Evolutionary conservation across 2,329 filamentous ascomycete species (phyloP).

Genomic region (Scleromitrula shiraiana): DNA sequence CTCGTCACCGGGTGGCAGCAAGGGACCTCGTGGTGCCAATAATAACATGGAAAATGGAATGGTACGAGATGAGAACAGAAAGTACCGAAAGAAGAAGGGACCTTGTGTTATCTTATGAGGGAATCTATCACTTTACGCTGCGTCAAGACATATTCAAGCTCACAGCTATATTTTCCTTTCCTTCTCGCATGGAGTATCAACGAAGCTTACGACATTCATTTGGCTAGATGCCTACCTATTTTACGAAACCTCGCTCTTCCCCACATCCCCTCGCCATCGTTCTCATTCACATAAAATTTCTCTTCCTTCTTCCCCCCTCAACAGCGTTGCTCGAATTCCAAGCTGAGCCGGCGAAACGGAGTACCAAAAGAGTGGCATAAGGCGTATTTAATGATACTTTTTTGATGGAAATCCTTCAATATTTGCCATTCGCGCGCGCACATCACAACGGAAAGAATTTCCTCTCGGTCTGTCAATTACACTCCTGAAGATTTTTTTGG

Average conservation of each 20-base stretch:
- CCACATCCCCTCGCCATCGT: constrained; percentile 8
- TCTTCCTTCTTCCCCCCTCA: constrained; percentile 18
- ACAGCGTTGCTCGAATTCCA: constrained; percentile 22
- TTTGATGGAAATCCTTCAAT: background rate
- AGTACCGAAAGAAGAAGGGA: constrained; percentile 21
- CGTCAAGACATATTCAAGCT: constrained; percentile 8
- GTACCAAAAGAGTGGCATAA: constrained; percentile 29
- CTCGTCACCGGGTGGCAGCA: constrained; percentile 16
- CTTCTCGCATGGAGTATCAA: constrained; percentile 14
- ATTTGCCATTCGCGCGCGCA: background rate
- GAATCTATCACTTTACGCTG: constrained; percentile 3
- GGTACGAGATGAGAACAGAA: constrained; percentile 22
- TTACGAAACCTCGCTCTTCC: constrained; percentile 1
- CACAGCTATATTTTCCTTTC: too few species aligned
- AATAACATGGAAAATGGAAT: constrained; percentile 19
- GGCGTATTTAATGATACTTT: constrained; percentile 21
- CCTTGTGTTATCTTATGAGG: constrained; percentile 31
- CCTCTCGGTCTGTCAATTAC: constrained; percentile 3
- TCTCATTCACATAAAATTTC: constrained; percentile 5
- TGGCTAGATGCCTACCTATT: constrained; percentile 12
- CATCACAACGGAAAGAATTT: constrained; percentile 7
- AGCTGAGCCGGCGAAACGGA: constrained; percentile 28
- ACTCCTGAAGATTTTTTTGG: constrained; percentile 1
- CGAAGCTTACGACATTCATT: constrained; percentile 20
- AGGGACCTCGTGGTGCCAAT: constrained; percentile 19